phyloP scores from a whole-genome alignment of 768 basidiomycete genomes.

The Leccinum variicolor region DNA sequence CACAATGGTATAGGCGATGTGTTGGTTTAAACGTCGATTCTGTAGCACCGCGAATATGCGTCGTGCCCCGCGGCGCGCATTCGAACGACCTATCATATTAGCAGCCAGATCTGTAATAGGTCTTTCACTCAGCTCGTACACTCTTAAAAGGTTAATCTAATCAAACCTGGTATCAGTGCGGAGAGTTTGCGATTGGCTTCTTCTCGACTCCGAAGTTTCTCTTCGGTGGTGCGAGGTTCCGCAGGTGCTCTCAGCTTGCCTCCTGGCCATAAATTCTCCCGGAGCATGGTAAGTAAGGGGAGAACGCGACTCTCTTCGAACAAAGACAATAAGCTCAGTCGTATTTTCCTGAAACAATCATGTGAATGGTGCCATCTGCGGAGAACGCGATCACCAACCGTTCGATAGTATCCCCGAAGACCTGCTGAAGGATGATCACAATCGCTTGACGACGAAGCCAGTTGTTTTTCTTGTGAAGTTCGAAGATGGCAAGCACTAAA shows the following conservation, averaged over 20 bases:
- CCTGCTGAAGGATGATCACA: constrained; percentile 93
- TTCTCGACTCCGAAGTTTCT: constrained; percentile 76
- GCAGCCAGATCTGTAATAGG: constrained; percentile 74
- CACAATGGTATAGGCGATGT: constrained; percentile 81
- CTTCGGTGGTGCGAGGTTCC: constrained; percentile 70
- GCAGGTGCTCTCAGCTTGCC: constrained; percentile 64
- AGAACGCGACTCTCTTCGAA: constrained; percentile 71
- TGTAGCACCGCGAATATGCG: constrained; percentile 93
- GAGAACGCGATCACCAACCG: constrained; percentile 48
- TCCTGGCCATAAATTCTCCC: constrained; percentile 81
- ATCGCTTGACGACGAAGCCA: constrained; percentile 96
- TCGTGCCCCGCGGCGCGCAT: constrained; percentile 89
- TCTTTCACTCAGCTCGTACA: background rate
- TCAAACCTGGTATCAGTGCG: constrained; percentile 82
- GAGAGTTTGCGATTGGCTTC: constrained; percentile 91
- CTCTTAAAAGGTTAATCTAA: background rate
- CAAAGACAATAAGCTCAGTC: constrained; percentile 66
- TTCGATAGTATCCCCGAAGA: constrained; percentile 94
- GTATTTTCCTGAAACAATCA: constrained; percentile 66
- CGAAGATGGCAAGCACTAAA: constrained; percentile 87
- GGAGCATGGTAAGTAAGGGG: constrained; percentile 60
- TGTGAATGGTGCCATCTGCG: background rate
- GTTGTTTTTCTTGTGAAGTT: constrained; percentile 93
- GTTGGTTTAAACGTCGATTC: constrained; percentile 92
- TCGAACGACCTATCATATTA: constrained; percentile 97